Conservation (phyloP, 192 early-diverging fungal genomes). For the Entrophospora sp. region DNA sequence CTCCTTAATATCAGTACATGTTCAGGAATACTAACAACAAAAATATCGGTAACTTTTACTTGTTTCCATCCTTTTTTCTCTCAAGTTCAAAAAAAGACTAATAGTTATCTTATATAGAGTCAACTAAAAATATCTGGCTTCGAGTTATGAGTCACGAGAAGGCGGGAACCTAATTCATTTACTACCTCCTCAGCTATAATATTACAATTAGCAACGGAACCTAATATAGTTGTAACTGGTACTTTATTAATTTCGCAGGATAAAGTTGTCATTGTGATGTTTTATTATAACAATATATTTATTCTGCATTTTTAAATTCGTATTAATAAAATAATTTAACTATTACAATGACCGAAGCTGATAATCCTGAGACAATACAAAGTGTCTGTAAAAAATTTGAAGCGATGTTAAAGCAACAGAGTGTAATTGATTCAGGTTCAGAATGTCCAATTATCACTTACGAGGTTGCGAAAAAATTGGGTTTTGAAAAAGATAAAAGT, state of each 20-base stretch:
- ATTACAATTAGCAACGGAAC: slow-evolving; percentile 1
- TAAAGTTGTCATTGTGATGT: slow-evolving; percentile 10
- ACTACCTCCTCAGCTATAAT: neutral
- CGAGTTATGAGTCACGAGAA: too few relatives aligned
- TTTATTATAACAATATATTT: slow-evolving; percentile 14
- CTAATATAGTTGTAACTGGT: slow-evolving; percentile 3
- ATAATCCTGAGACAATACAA: too few relatives aligned
- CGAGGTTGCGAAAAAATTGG: neutral
- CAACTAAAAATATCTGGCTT: too few relatives aligned
- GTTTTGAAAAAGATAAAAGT: too few relatives aligned
- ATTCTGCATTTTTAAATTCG: slow-evolving; percentile 13
- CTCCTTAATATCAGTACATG: neutral
- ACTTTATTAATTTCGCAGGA: slow-evolving; percentile 9
- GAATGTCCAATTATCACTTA: slow-evolving; percentile 11
- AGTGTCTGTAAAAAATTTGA: neutral
- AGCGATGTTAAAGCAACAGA: neutral
- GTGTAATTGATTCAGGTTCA: slow-evolving; percentile 2
- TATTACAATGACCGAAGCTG: slow-evolving; percentile 4
- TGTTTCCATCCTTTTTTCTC: too few relatives aligned
- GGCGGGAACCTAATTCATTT: neutral
- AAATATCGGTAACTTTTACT: too few relatives aligned
- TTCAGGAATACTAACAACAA: neutral
- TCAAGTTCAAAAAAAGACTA: too few relatives aligned
- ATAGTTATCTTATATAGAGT: too few relatives aligned
- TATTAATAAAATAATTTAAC: slow-evolving; percentile 8